These are phyloP conservation scores for Flaveria bidentis DNA, from an alignment of 129 eudicot genomes.

Conservation along the genomic window DNA sequence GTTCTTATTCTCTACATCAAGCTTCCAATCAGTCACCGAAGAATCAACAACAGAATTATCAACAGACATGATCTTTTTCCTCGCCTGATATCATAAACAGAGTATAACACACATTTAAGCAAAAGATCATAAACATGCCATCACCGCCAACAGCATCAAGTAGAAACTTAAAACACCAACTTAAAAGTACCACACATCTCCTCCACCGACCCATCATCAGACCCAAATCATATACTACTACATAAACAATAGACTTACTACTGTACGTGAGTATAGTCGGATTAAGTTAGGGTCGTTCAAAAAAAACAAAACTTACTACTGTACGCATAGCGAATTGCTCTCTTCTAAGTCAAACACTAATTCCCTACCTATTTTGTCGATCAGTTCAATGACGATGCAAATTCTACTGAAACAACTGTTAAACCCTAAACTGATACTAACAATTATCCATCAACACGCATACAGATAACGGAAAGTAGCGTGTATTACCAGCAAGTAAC, in stretches of 20 bases:
- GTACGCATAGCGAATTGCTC: background rate
- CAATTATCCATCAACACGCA: background rate
- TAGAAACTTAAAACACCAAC: background rate
- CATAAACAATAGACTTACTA: no score
- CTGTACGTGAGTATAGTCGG: background rate
- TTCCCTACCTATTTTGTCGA: background rate
- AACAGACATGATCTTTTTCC: constrained; percentile 50
- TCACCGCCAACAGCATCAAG: background rate
- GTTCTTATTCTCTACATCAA: constrained; percentile 46
- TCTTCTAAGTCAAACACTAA: constrained; percentile 1
- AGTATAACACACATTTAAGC: background rate
- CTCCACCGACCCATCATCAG: no score
- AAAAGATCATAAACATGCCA: background rate
- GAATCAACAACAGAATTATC: constrained; percentile 73
- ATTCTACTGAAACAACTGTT: constrained; percentile 21
- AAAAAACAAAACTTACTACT: background rate
- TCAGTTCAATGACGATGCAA: background rate
- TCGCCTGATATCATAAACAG: constrained; percentile 28
- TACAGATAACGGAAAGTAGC: background rate
- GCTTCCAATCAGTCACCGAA: constrained; percentile 65
- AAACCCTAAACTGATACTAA: constrained; percentile 23
- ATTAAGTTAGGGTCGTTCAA: background rate
- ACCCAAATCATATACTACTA: no score
- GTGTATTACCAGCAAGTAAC: background rate
- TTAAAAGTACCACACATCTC: background rate